phyloP scores from a whole-genome alignment of 345 rosid genomes.

The Nephelium lappaceum region DNA sequence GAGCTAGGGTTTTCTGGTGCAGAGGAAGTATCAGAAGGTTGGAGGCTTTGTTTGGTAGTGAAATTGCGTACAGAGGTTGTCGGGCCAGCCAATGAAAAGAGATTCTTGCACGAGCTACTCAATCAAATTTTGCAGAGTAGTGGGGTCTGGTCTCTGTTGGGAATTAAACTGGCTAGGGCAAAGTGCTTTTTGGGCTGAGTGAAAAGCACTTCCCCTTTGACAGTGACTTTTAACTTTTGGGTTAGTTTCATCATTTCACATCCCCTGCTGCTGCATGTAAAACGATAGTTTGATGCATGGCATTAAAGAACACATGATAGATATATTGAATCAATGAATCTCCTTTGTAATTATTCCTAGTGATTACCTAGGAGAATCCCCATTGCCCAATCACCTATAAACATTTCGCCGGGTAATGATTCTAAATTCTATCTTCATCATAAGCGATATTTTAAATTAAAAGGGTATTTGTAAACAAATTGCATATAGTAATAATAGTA shows the following conservation, averaged over 20 bases:
- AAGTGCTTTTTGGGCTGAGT: conserved; percentile 1
- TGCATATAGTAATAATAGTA: too few relatives aligned
- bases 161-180: not conserved
- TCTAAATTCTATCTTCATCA: too few relatives aligned
- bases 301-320: not conserved
- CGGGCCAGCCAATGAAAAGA: conserved; percentile 13
- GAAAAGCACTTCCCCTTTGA: not conserved
- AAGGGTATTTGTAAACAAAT: too few relatives aligned
- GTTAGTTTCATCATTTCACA: too few relatives aligned
- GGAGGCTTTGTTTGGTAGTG: conserved; percentile 27
- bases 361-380: not conserved
- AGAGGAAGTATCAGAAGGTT: conserved; percentile 9
- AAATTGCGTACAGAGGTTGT: not conserved
- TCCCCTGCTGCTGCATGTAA: not conserved
- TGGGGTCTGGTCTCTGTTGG: conserved; percentile 4
- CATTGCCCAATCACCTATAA: not conserved
- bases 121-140: conserved; percentile 11
- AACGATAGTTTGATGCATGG: not conserved
- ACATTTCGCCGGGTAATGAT: too few relatives aligned
- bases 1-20: not conserved
- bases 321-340: not conserved
- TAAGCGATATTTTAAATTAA: too few relatives aligned
- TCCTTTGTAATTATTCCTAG: too few relatives aligned
- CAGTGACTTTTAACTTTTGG: too few relatives aligned
- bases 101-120: conserved; percentile 28